Evolutionary conservation across 2,329 filamentous ascomycete genomes (phyloP).

Genomic region (Canariomyces notabilis): DNA sequence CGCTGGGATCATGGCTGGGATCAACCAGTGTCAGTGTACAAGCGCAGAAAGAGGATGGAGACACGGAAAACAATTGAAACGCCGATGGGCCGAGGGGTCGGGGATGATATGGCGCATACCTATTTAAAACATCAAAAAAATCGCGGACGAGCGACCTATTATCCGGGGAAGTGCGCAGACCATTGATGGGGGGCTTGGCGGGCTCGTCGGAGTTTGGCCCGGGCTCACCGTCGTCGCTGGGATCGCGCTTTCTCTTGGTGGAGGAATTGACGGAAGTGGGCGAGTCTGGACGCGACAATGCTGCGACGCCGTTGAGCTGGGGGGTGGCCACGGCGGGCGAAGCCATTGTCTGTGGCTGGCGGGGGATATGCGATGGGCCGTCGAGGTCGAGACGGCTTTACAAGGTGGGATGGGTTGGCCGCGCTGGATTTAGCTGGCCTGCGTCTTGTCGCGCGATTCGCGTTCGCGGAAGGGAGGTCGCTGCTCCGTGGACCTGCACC

Average conservation of each 20-base stretch:
- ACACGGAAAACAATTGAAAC: conserved; percentile 7
- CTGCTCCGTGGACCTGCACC: conserved; percentile 18
- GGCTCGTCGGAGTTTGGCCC: conserved; percentile 24
- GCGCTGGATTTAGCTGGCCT: conserved; percentile 14
- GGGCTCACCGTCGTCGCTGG: conserved; percentile 34
- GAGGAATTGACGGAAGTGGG: conserved; percentile 29
- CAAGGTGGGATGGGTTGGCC: conserved; percentile 15
- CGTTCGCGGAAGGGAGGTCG: conserved; percentile 25
- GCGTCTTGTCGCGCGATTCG: conserved; percentile 27
- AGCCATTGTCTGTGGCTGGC: conserved; percentile 29
- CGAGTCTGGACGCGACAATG: conserved; percentile 27
- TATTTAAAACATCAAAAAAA: conserved; percentile 39
- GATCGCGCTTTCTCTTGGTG: conserved; percentile 56
- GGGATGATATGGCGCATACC: conserved; percentile 31
- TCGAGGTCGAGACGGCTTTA: conserved; percentile 10
- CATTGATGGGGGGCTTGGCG: conserved; percentile 27
- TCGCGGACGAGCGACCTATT: conserved; percentile 37
- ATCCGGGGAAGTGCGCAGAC: conserved; percentile 25
- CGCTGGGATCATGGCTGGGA: conserved; percentile 46
- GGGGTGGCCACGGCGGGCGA: conserved; percentile 28
- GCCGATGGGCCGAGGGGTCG: background rate
- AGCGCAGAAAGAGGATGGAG: background rate
- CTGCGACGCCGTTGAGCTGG: conserved; percentile 30
- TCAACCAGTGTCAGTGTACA: conserved; percentile 28
- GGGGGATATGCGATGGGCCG: conserved; percentile 11